A percentile compares a stretch with the other conserved stretches of the same genome.
These are phyloP conservation scores for Fusarium haematococcum DNA, from an alignment of 2,329 filamentous ascomycete genomes.

Conservation along the genomic window DNA sequence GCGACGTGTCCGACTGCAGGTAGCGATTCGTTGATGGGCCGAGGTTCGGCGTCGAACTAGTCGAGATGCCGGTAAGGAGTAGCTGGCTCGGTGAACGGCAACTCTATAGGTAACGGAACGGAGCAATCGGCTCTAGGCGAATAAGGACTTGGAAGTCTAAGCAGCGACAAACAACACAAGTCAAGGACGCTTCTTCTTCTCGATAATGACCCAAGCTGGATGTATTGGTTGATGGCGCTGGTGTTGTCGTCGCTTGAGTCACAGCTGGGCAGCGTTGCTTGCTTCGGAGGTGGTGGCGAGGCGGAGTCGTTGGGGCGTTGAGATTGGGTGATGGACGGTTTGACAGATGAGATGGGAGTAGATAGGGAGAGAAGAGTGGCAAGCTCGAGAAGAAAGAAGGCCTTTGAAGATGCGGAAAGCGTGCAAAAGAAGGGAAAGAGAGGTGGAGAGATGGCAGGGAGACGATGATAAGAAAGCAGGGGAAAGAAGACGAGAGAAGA, in stretches of 20 bases:
- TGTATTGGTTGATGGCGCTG: slow-evolving; percentile 3
- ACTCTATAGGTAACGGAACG: slow-evolving; percentile 17
- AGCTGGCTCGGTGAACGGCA: slow-evolving; percentile 15
- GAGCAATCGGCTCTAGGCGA: slow-evolving; percentile 33
- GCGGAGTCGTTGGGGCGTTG: slow-evolving; percentile 34
- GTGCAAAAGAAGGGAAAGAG: slow-evolving; percentile 48
- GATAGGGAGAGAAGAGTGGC: slow-evolving; percentile 42
- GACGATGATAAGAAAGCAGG: slow-evolving; percentile 49
- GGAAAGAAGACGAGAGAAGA: slow-evolving; percentile 49
- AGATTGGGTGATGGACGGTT: slow-evolving; percentile 32
- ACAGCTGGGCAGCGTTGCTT: slow-evolving; percentile 42
- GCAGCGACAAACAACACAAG: slow-evolving; percentile 33
- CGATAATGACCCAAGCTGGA: slow-evolving; percentile 36
- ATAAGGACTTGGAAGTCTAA: slow-evolving; percentile 31
- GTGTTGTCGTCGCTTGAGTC: slow-evolving; percentile 33
- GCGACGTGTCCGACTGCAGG: slow-evolving; percentile 10
- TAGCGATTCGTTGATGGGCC: slow-evolving; percentile 26
- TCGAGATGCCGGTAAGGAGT: slow-evolving; percentile 2
- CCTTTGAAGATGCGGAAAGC: slow-evolving; percentile 48
- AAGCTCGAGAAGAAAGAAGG: slow-evolving; percentile 53
- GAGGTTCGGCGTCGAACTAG: slow-evolving; percentile 12
- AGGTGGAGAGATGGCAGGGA: slow-evolving; percentile 47
- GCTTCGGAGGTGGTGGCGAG: slow-evolving; percentile 42
- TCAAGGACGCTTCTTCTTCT: slow-evolving; percentile 51
- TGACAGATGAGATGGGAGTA: slow-evolving; percentile 33